Conservation (phyloP, 257 asterid genomes). For the Solanum megistacrolobum region DNA sequence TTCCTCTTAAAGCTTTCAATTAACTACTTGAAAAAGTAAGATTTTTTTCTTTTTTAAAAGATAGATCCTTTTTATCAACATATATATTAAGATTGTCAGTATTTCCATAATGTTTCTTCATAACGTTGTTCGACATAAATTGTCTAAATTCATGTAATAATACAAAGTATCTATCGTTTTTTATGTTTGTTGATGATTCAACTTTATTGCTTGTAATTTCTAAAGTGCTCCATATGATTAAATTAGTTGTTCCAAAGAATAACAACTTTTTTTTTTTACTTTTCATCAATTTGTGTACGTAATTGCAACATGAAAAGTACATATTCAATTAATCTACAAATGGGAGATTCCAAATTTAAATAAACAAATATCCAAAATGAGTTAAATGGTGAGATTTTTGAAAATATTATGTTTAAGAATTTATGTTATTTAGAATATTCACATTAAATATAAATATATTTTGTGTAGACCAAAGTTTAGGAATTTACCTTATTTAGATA, state of each 20-base stretch:
- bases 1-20: background rate
- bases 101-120: background rate
- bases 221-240: background rate
- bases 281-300: background rate
- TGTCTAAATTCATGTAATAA: background rate
- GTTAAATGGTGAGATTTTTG: background rate
- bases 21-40: background rate
- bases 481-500: background rate
- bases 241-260: background rate
- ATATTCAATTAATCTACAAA: background rate
- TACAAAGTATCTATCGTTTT: background rate
- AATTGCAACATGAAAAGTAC: background rate
- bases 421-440: background rate
- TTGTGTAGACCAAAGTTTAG: background rate
- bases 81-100: background rate
- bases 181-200: background rate
- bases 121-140: background rate
- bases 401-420: background rate
- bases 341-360: background rate
- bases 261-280: background rate
- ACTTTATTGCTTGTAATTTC: background rate
- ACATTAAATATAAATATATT: background rate
- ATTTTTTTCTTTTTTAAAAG: background rate
- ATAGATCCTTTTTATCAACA: no score
- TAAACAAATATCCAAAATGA: background rate